Evolutionary conservation across 768 basidiomycete genomes (phyloP).

Genomic region (Trametes cinnabarina): DNA sequence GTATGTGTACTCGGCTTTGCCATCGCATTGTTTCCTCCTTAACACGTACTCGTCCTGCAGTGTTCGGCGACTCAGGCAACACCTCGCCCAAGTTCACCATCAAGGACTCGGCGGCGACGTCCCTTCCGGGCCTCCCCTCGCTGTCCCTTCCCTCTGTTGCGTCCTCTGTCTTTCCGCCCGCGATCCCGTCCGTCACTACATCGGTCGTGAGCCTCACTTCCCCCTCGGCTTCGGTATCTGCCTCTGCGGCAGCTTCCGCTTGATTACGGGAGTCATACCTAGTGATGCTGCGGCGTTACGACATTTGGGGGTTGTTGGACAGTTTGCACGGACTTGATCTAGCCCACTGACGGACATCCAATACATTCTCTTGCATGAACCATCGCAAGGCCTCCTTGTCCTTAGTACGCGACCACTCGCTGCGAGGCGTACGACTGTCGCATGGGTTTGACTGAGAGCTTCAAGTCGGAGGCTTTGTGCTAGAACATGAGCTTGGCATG

Average conservation of each 20-base stretch:
- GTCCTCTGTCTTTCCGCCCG: constrained; percentile 29
- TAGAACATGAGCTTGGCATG: too few relatives aligned
- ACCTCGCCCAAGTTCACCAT: constrained; percentile 30
- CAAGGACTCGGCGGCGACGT: background rate
- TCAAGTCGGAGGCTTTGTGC: too few relatives aligned
- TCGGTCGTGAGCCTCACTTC: too few relatives aligned
- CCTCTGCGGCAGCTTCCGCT: background rate
- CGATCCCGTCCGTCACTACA: too few relatives aligned
- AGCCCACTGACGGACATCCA: background rate
- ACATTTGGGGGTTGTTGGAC: background rate
- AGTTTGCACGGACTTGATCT: constrained; percentile 2
- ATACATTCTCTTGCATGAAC: background rate
- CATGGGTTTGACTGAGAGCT: too few relatives aligned
- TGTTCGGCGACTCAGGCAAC: constrained; percentile 50
- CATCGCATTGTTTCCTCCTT: too few relatives aligned
- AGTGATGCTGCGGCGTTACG: background rate
- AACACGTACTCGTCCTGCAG: constrained; percentile 25
- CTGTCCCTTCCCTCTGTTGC: background rate
- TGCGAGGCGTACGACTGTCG: too few relatives aligned
- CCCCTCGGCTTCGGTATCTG: too few relatives aligned
- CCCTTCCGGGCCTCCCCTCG: background rate
- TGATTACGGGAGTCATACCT: background rate
- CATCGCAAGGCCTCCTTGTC: background rate
- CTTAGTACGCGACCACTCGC: too few relatives aligned
- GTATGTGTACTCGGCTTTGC: constrained; percentile 28